A percentile compares a stretch with the other conserved stretches of the same genome.
phyloP scores from a whole-genome alignment of 1,139 yeast genomes.

The Martiniozyma asiatica region DNA sequence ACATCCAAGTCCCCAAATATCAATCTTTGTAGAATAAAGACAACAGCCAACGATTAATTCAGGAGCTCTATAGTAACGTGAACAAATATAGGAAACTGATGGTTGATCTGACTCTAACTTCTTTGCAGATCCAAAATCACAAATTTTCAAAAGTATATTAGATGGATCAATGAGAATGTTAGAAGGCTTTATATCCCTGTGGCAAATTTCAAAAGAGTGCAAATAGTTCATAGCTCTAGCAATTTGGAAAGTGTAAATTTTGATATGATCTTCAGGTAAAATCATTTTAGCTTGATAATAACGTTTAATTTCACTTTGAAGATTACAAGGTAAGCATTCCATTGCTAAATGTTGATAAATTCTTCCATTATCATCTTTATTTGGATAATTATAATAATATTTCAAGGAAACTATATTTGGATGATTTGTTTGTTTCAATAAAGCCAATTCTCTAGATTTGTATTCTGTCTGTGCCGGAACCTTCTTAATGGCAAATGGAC shows the following conservation, averaged over 20 bases:
- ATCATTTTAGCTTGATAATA: conserved; percentile 52
- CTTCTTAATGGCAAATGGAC: conserved; percentile 72
- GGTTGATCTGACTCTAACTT: conserved; percentile 64
- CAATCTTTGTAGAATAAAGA: conserved; percentile 65
- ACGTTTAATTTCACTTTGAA: conserved; percentile 62
- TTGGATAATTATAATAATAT: conserved; percentile 55
- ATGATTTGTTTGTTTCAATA: conserved; percentile 60
- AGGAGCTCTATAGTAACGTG: conserved; percentile 75
- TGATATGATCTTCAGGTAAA: conserved; percentile 62
- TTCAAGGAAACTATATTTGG: conserved; percentile 64
- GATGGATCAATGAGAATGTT: conserved; percentile 64
- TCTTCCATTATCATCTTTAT: conserved; percentile 44
- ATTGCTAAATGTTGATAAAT: conserved; percentile 69
- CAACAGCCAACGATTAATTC: conserved; percentile 72
- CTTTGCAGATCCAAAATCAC: conserved; percentile 79
- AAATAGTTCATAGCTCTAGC: conserved; percentile 74
- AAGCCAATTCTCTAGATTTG: conserved; percentile 68
- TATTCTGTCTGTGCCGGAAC: conserved; percentile 82
- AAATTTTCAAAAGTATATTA: conserved; percentile 53
- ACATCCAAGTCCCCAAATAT: conserved; percentile 81
- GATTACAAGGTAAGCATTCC: conserved; percentile 76
- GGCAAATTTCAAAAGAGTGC: conserved; percentile 70
- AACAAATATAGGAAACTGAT: conserved; percentile 67
- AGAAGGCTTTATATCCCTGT: conserved; percentile 74
- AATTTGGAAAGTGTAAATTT: conserved; percentile 68